Percentiles rank a stretch among this genome's conserved stretches.
phyloP scores from a whole-genome alignment of 306 rosid species.

The Cercis canadensis region DNA sequence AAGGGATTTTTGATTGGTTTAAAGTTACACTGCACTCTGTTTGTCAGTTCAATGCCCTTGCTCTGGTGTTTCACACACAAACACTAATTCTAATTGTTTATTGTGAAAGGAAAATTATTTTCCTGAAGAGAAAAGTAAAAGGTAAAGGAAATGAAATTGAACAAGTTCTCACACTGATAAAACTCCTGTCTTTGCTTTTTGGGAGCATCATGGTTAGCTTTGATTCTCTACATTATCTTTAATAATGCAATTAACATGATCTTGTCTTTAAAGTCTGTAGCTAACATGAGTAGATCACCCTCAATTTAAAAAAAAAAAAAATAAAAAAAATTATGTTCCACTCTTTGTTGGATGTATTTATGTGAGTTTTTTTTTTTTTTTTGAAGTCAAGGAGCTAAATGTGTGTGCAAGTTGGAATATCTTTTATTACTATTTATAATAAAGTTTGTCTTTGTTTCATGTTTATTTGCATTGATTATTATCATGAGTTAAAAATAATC shows the following conservation, averaged over 20 bases:
- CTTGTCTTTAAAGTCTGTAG: background rate
- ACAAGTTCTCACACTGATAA: background rate
- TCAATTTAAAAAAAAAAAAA: background rate
- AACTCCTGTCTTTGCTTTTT: background rate
- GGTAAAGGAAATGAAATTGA: background rate
- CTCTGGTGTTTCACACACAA: background rate
- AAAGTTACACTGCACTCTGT: too few relatives aligned
- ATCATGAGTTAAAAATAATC: conserved; percentile 16
- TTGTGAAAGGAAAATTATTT: background rate
- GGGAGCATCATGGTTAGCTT: background rate
- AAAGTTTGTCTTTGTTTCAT: background rate
- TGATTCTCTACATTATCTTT: conserved; percentile 1
- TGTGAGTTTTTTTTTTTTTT: too few relatives aligned
- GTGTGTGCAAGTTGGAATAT: too few relatives aligned
- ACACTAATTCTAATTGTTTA: background rate
- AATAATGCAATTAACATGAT: background rate
- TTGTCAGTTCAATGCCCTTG: background rate
- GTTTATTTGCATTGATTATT: conserved; percentile 15
- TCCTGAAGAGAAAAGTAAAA: background rate
- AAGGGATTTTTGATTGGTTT: too few relatives aligned
- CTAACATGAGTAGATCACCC: background rate
- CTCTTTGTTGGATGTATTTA: too few relatives aligned
- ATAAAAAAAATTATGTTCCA: too few relatives aligned
- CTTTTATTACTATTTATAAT: too few relatives aligned
- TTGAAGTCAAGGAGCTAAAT: too few relatives aligned